A percentile compares a stretch with the other conserved stretches of the same genome.
Evolutionary conservation across 257 asterid species (phyloP).

Genomic region (Cruciata laevipes): DNA sequence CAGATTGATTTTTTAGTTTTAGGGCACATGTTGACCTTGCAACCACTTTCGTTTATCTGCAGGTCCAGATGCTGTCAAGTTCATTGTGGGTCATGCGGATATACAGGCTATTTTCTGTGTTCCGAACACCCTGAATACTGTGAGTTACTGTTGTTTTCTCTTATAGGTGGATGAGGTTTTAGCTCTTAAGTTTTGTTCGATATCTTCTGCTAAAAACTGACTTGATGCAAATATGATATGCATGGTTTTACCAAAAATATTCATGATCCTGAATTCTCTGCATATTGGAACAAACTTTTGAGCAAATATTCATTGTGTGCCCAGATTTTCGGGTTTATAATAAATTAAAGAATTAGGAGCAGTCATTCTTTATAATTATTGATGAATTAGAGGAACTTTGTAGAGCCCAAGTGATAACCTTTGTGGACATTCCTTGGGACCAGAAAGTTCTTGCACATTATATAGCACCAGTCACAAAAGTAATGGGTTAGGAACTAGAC

Average conservation of each 20-base stretch:
- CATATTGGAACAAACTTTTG: neutral
- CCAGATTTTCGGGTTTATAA: neutral
- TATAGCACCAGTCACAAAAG: neutral
- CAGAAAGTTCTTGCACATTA: neutral
- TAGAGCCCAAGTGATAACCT: neutral
- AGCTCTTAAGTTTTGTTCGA: neutral
- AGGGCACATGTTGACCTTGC: slow-evolving; percentile 18
- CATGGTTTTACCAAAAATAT: neutral
- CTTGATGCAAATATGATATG: neutral
- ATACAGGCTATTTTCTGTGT: slow-evolving; percentile 81
- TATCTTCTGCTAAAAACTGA: neutral
- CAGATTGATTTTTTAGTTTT: slow-evolving; percentile 18
- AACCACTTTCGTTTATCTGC: slow-evolving; percentile 20
- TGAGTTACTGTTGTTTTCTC: slow-evolving; percentile 31
- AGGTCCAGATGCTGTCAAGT: slow-evolving; percentile 98
- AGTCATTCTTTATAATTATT: neutral
- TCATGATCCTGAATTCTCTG: neutral
- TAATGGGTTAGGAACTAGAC: neutral
- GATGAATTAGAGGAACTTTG: neutral
- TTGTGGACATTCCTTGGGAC: neutral
- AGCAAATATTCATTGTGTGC: neutral
- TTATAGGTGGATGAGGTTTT: neutral
- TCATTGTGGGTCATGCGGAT: slow-evolving; percentile 74
- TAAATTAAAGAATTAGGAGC: neutral
- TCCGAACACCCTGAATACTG: slow-evolving; percentile 68